phyloP scores from a whole-genome alignment of 106 monocot species.

The Chionographis japonica region DNA sequence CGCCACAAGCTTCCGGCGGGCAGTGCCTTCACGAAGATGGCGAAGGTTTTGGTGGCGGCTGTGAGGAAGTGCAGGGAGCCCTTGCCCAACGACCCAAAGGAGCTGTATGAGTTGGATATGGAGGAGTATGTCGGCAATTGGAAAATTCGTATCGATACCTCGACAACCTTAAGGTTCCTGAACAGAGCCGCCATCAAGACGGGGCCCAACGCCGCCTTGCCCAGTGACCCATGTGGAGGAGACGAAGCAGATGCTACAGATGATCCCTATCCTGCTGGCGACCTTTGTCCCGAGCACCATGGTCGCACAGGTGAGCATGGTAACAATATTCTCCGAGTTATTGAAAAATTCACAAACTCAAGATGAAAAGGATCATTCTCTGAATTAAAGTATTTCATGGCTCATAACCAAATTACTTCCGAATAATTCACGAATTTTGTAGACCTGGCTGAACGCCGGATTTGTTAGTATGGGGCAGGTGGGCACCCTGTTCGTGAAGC shows the following conservation, averaged over 20 bases:
- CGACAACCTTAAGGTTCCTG: constrained; percentile 27
- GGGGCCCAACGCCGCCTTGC: constrained; percentile 1
- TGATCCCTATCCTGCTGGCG: constrained; percentile 43
- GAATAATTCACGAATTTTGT: no score
- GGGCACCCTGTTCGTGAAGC: constrained; percentile 58
- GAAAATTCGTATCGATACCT: constrained; percentile 1
- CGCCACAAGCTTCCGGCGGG: constrained; percentile 43
- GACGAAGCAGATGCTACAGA: constrained; percentile 54
- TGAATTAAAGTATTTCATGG: no score
- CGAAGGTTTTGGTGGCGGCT: constrained; percentile 32
- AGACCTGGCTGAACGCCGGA: no score
- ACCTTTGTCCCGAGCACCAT: constrained; percentile 42
- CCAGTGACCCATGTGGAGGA: constrained; percentile 58
- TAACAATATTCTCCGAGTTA: no score
- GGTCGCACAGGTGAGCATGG: constrained; percentile 28
- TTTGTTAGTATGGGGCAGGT: no score
- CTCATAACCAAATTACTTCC: no score
- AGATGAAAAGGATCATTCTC: no score
- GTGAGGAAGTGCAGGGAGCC: constrained; percentile 23
- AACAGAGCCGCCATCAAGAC: constrained; percentile 52
- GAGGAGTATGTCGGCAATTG: constrained; percentile 15
- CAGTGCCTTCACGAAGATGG: constrained; percentile 50
- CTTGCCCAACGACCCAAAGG: constrained; percentile 31
- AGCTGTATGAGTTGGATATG: constrained; percentile 31
- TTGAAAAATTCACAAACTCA: no score